Base-by-base conservation (phyloP, 805 yeast species). In the Candida fluviatilis region DNA sequence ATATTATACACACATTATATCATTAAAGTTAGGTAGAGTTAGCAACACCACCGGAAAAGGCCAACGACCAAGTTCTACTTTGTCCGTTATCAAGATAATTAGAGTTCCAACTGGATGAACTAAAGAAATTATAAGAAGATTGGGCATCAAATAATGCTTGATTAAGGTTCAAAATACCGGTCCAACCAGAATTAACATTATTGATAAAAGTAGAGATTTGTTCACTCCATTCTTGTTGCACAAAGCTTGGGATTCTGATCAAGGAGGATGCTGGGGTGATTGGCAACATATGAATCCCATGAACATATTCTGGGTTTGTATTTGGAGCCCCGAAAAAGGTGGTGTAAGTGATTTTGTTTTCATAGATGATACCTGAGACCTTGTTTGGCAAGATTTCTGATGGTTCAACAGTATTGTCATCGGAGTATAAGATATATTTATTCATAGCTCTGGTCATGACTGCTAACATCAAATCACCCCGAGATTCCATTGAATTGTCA, bases 261-360 rank as follows among this genome's bases (percentile, higher is more conserved):
- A 71, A 77, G 1, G 84, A 75, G 5, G 87, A 77, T n/a, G 78
- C 71, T 2, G 88, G 79, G 0, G 86, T 80, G 27, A 82, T 70
- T 23, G 91, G 93, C 23, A 84, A 66, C 70, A 84, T 84, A 52
- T 84, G 89, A 36, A 83, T 83, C 61, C 87, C 86, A 46, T 83
- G 90, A 33, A 84, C 80, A 57, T 77, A 84, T 51, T 83, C 83
- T 31, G 55, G 62, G 33, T 49, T 44, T 11, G 38, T 40, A 31
- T 48, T 49, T 26, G 60, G 60, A 28, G 50, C 66, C 14, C 90
- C 90, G 52, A 84, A 84, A 58, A 78, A 84, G 0, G 91, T 84
- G 0, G 89, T 78, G 52, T 76, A 84, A 43, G 80, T 85, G 38
- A 80, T 57, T 52, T 83, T 83, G 57, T 83, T 82, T 47, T 84